Percentiles rank a stretch among this genome's conserved stretches.
Conservation (phyloP, 371 early-diverging fungal species). For the Chytridiales sp. region DNA sequence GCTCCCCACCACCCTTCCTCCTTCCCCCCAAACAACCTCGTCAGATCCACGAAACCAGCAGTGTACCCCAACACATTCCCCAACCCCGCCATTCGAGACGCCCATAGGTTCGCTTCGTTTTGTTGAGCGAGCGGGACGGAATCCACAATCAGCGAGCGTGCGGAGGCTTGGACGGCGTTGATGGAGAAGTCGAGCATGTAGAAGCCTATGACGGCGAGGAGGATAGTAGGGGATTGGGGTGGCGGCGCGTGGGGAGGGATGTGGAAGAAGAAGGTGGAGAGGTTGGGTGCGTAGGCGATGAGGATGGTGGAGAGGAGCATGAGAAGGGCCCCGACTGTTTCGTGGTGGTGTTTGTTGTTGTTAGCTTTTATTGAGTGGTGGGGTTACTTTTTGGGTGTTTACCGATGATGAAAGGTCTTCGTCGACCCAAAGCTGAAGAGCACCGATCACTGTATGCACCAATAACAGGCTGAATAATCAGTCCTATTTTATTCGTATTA, state of each 20-base stretch:
- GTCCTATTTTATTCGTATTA: constrained; percentile 11
- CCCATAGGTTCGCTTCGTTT: constrained; percentile 86
- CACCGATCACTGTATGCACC: constrained; percentile 43
- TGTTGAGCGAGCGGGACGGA: constrained; percentile 77
- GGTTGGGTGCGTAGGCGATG: constrained; percentile 81
- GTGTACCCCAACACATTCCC: constrained; percentile 87
- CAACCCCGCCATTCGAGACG: constrained; percentile 84
- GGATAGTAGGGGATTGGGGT: constrained; percentile 23
- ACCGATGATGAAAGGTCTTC: constrained; percentile 46
- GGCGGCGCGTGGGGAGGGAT: not conserved
- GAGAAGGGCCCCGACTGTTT: constrained; percentile 40
- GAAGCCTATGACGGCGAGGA: constrained; percentile 75
- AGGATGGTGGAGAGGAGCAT: constrained; percentile 63
- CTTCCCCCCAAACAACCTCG: constrained; percentile 43
- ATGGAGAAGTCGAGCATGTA: constrained; percentile 89
- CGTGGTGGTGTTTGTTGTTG: not conserved
- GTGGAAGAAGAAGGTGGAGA: constrained; percentile 45
- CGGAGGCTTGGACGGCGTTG: constrained; percentile 79
- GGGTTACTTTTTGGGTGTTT: no score
- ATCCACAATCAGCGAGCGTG: constrained; percentile 88
- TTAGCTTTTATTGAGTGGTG: no score
- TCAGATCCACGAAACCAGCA: constrained; percentile 80
- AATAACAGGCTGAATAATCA: constrained; percentile 47
- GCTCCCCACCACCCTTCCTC: not conserved
- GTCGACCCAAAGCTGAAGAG: constrained; percentile 30